Percentiles rank a stretch among this genome's conserved stretches.
These are phyloP conservation scores for Rutstroemia sydowiana DNA, from an alignment of 2,329 filamentous ascomycete genomes.

Conservation along the genomic window DNA sequence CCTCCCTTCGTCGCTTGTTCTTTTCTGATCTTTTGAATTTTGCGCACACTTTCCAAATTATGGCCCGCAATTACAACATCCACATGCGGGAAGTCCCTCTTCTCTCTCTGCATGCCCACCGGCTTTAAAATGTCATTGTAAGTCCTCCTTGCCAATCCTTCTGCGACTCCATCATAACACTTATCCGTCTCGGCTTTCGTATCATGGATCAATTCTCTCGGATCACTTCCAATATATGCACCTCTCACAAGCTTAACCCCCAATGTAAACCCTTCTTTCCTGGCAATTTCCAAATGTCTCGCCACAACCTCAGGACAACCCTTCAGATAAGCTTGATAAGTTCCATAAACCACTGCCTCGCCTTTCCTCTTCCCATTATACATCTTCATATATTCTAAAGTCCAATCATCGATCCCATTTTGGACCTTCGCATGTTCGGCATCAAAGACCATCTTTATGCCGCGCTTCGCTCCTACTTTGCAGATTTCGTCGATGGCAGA, in stretches of 20 bases:
- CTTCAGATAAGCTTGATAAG: constrained; percentile 73
- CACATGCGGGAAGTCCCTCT: no score
- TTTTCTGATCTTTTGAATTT: no score
- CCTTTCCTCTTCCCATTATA: constrained; percentile 57
- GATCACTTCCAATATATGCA: constrained; percentile 44
- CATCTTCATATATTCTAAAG: constrained; percentile 64
- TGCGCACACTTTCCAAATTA: no score
- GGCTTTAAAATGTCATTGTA: no score
- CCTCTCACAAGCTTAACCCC: constrained; percentile 47
- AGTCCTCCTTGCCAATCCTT: no score
- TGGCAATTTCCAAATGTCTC: constrained; percentile 51
- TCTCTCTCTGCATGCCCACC: no score
- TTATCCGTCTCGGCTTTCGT: constrained; percentile 40
- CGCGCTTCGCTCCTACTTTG: constrained; percentile 58
- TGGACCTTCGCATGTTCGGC: constrained; percentile 79
- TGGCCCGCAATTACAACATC: no score
- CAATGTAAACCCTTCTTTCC: constrained; percentile 40
- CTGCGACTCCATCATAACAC: constrained; percentile 50
- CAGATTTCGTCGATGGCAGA: constrained; percentile 69
- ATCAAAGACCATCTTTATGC: constrained; percentile 72
- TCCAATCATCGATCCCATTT: constrained; percentile 74
- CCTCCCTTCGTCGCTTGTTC: no score
- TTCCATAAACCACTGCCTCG: constrained; percentile 68
- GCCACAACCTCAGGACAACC: constrained; percentile 49
- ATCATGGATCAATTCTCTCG: constrained; percentile 37